These are phyloP conservation scores for Nigrospora osmanthi DNA, from an alignment of 2,329 filamentous ascomycete species.

Conservation along the genomic window DNA sequence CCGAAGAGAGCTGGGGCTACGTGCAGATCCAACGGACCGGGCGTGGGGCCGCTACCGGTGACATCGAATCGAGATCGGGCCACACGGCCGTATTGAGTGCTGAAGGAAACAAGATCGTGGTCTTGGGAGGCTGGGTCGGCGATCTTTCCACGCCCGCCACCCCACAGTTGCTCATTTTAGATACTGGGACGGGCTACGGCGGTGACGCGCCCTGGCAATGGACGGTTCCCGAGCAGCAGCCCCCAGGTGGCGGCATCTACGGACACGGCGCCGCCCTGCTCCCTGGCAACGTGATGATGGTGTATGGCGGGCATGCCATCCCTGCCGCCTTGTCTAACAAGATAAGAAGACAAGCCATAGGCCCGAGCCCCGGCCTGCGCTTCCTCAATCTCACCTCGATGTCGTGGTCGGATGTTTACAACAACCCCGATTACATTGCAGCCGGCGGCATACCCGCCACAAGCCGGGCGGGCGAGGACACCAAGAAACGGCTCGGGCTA, in stretches of 20 bases:
- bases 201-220: conserved; percentile 65
- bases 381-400: conserved; percentile 53
- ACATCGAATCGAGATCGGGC: conserved; percentile 75
- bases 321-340: conserved; percentile 19
- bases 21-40: conserved; percentile 45
- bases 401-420: conserved; percentile 43
- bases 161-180: conserved; percentile 72
- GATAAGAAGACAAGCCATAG: conserved; percentile 22
- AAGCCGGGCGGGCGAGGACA: conserved; percentile 4
- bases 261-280: conserved; percentile 57
- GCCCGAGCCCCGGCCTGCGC: conserved; percentile 16
- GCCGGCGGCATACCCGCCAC: conserved; percentile 8
- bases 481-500: conserved; percentile 44
- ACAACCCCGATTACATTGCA: conserved; percentile 28
- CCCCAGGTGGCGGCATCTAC: conserved; percentile 40
- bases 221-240: conserved; percentile 50
- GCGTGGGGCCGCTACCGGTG: conserved; percentile 21
- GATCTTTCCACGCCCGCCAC: conserved; percentile 66
- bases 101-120: conserved; percentile 68
- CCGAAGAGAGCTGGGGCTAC: conserved; percentile 82
- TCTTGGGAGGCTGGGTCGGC: conserved; percentile 91
- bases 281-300: conserved; percentile 61
- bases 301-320: conserved; percentile 55
- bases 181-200: conserved; percentile 68
- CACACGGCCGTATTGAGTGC: conserved; percentile 77